Conservation (phyloP, 805 yeast species). For the Candida piceae region DNA sequence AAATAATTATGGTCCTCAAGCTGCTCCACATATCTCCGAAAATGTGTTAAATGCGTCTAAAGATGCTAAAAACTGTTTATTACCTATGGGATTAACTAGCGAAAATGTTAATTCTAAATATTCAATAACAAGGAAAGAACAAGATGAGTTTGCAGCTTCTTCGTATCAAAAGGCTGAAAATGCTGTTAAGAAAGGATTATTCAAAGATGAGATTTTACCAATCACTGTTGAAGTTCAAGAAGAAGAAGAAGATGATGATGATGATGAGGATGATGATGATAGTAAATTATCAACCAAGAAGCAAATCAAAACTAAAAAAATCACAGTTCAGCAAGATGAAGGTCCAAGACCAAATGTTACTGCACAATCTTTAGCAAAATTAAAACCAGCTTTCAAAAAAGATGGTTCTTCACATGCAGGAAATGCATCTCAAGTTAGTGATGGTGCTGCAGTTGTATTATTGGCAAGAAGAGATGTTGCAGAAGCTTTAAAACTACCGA, state of each 20-base stretch:
- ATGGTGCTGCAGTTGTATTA: conserved; percentile 90
- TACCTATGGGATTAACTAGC: conserved; percentile 96
- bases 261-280: conserved; percentile 35
- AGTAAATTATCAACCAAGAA: too few species aligned
- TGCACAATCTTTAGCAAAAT: conserved; percentile 62
- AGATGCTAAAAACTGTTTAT: conserved; percentile 67
- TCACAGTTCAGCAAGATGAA: too few species aligned
- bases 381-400: conserved; percentile 81
- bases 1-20: conserved; percentile 76
- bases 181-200: conserved; percentile 68
- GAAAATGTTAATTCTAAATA: conserved; percentile 80
- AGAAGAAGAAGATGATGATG: conserved; percentile 55
- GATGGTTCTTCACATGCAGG: conserved; percentile 93
- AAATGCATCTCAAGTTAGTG: conserved; percentile 92
- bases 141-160: conserved; percentile 84
- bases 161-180: conserved; percentile 81
- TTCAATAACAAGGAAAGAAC: conserved; percentile 59
- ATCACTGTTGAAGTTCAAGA: conserved; percentile 54
- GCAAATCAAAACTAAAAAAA: too few species aligned
- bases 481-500: conserved; percentile 61
- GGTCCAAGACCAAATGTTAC: conserved; percentile 90
- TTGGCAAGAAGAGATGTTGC: conserved; percentile 85
- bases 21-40: conserved; percentile 58
- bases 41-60: conserved; percentile 34
- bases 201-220: conserved; percentile 86